Percentiles rank a stretch among this genome's conserved stretches.
These are phyloP conservation scores for Neurospora sp. DNA, from an alignment of 495 filamentous ascomycete species.

Conservation along the genomic window DNA sequence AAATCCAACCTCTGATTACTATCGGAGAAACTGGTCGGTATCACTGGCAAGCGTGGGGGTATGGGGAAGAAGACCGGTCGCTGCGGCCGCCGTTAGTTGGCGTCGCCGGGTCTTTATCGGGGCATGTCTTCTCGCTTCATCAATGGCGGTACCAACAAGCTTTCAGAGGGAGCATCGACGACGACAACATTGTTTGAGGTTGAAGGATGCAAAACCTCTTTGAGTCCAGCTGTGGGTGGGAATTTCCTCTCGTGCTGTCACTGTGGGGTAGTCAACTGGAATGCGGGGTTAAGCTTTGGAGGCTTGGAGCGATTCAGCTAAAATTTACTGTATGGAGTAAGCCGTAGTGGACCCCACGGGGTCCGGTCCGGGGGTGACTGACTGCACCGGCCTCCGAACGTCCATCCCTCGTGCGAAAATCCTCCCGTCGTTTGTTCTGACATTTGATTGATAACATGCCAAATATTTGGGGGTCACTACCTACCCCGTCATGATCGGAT, in stretches of 20 bases:
- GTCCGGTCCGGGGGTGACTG: not conserved
- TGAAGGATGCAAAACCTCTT: not conserved
- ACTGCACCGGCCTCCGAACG: not conserved
- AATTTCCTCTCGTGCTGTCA: not conserved
- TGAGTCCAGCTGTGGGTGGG: not conserved
- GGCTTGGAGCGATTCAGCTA: not conserved
- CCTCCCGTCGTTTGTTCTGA: not conserved
- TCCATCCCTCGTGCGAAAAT: not conserved
- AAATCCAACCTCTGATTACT: not conserved
- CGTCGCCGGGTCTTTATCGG: not conserved
- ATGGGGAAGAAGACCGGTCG: not conserved
- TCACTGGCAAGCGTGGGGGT: not conserved
- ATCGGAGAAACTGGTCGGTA: not conserved
- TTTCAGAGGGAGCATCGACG: not conserved
- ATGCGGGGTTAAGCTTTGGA: not conserved
- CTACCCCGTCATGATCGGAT: not conserved
- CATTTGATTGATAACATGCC: not conserved
- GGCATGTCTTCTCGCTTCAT: not conserved
- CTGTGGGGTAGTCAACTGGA: not conserved
- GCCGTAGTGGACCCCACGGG: not conserved
- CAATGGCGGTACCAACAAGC: not conserved
- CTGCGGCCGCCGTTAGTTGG: not conserved
- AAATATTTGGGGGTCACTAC: not conserved
- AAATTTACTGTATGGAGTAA: not conserved
- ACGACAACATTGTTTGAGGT: not conserved